These are phyloP conservation scores for Penicillium riverlandense DNA, from an alignment of 495 filamentous ascomycete species.

Conservation along the genomic window DNA sequence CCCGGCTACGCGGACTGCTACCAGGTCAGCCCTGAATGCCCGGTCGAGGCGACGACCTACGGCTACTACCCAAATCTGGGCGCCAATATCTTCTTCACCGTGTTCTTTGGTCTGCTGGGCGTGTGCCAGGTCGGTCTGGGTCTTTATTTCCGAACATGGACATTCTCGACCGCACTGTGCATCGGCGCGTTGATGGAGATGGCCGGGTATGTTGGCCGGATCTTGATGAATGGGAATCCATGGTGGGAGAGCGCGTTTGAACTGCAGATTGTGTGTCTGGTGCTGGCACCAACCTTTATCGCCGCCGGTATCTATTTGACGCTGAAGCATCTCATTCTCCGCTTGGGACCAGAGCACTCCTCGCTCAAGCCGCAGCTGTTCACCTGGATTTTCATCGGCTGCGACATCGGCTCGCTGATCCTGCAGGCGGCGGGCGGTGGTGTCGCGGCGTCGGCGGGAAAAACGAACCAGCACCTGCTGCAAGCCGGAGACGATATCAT, in stretches of 20 bases:
- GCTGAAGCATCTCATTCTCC: constrained; percentile 56
- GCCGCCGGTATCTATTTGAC: constrained; percentile 62
- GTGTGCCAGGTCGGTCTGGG: constrained; percentile 43
- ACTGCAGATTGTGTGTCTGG: constrained; percentile 60
- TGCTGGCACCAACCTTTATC: constrained; percentile 58
- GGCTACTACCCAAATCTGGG: constrained; percentile 61
- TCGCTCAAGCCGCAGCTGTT: constrained; percentile 50
- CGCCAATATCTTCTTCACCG: constrained; percentile 54
- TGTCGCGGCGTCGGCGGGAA: constrained; percentile 39
- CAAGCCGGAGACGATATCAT: constrained; percentile 53
- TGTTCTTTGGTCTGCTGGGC: constrained; percentile 44
- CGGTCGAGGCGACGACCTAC: constrained; percentile 54
- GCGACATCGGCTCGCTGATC: constrained; percentile 55
- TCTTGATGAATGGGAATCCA: constrained; percentile 53
- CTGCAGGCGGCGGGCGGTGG: constrained; percentile 60
- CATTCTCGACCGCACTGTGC: constrained; percentile 45
- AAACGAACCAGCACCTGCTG: constrained; percentile 9
- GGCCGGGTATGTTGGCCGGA: constrained; percentile 53
- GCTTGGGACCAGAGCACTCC: constrained; percentile 47
- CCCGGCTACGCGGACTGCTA: constrained; percentile 34
- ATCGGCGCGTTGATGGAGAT: constrained; percentile 41
- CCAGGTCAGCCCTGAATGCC: constrained; percentile 43
- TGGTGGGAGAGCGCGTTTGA: constrained; percentile 54
- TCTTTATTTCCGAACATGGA: constrained; percentile 54
- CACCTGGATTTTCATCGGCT: constrained; percentile 62